A percentile compares a stretch with the other conserved stretches of the same genome.
Evolutionary conservation across 768 basidiomycete genomes (phyloP).

Genomic region (Boletellus sp.): DNA sequence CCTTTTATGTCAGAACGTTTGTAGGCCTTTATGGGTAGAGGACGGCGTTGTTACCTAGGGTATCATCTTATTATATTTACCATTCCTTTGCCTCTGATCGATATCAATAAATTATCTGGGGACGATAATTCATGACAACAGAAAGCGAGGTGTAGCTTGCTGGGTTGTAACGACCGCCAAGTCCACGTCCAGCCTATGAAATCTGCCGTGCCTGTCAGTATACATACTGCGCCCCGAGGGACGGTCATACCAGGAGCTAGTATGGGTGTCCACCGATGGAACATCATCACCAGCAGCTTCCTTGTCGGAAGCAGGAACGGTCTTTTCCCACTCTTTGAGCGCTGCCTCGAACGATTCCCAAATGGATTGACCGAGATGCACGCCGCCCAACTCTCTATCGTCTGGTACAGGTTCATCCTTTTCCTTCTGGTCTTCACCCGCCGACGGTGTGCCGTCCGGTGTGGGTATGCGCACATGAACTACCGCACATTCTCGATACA

Average conservation of each 20-base stretch:
- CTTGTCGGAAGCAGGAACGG: slow-evolving; percentile 19
- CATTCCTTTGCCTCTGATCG: slow-evolving; percentile 2
- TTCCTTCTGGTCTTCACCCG: slow-evolving; percentile 31
- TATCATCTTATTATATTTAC: slow-evolving; percentile 29
- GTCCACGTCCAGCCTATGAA: neutral
- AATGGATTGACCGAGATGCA: slow-evolving; percentile 59
- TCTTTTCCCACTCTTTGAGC: slow-evolving; percentile 63
- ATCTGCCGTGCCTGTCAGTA: slow-evolving; percentile 4
- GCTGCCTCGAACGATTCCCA: slow-evolving; percentile 76
- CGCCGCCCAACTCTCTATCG: slow-evolving; percentile 71
- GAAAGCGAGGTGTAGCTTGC: slow-evolving; percentile 1
- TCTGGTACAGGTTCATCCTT: slow-evolving; percentile 42
- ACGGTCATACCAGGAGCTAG: slow-evolving; percentile 13
- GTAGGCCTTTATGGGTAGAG: slow-evolving; percentile 2
- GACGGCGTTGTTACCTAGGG: slow-evolving; percentile 6
- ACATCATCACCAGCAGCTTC: slow-evolving; percentile 20
- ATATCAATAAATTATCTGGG: slow-evolving; percentile 26
- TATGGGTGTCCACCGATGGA: slow-evolving; percentile 22
- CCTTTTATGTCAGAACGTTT: neutral
- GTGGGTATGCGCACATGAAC: slow-evolving; percentile 43
- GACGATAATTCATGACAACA: slow-evolving; percentile 3
- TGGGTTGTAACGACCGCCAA: neutral
- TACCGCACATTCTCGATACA: slow-evolving; percentile 75
- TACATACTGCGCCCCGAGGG: neutral
- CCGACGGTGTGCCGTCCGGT: slow-evolving; percentile 17